phyloP scores from a whole-genome alignment of 2,329 filamentous ascomycete genomes.

The Colletotrichum siamense region DNA sequence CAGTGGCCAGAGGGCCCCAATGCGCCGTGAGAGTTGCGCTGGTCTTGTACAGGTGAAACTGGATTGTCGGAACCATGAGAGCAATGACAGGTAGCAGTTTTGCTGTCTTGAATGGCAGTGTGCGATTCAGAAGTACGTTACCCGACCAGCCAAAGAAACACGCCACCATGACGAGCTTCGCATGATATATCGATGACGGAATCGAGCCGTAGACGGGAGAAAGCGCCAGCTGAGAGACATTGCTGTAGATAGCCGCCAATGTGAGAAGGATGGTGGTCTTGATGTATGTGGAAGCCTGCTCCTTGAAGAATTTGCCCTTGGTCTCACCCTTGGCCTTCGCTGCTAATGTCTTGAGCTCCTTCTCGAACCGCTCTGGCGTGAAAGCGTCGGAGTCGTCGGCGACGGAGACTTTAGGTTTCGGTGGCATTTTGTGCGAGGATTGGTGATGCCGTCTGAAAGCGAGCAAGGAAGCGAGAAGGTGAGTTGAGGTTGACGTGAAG shows the following conservation, averaged over 20 bases:
- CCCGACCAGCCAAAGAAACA: conserved; percentile 76
- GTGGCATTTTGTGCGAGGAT: conserved; percentile 1
- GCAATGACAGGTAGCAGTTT: conserved; percentile 74
- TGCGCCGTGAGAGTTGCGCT: conserved; percentile 71
- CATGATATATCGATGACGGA: conserved; percentile 76
- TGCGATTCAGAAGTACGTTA: conserved; percentile 60
- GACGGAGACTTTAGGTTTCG: conserved; percentile 11
- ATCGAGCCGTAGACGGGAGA: conserved; percentile 90
- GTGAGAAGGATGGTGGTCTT: conserved; percentile 51
- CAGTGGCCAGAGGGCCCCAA: conserved; percentile 78
- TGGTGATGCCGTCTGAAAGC: not conserved
- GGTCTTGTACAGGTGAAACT: conserved; percentile 72
- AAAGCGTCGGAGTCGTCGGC: conserved; percentile 34
- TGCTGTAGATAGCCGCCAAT: conserved; percentile 68
- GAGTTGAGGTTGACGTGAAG: not conserved
- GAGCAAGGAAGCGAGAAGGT: not conserved
- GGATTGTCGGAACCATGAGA: conserved; percentile 74
- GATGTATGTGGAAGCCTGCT: conserved; percentile 41
- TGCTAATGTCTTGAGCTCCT: conserved; percentile 58
- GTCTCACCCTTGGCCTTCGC: conserved; percentile 44
- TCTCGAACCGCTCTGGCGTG: conserved; percentile 58
- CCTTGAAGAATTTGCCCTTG: conserved; percentile 29
- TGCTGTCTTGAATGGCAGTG: conserved; percentile 53
- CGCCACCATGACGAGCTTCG: conserved; percentile 67
- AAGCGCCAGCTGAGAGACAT: conserved; percentile 76